Conservation (phyloP, 805 yeast genomes). For the Myxozyma nipponensis region DNA sequence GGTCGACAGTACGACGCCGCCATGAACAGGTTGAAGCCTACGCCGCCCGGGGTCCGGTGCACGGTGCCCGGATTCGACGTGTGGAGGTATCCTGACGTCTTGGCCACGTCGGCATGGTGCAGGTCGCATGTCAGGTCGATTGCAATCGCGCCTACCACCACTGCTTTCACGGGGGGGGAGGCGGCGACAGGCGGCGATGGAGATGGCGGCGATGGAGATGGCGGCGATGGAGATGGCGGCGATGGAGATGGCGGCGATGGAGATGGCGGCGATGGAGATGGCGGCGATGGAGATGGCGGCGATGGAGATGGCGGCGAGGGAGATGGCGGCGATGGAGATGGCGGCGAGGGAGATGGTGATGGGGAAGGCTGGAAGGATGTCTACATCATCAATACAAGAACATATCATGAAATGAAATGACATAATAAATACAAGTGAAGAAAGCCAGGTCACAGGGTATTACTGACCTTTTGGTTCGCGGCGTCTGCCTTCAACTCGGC, state of each 20-base stretch:
- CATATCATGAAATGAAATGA: neutral
- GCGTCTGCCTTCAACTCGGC: conserved; percentile 37
- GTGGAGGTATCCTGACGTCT: conserved; percentile 27
- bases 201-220: neutral
- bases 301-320: neutral
- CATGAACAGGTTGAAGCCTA: conserved; percentile 72
- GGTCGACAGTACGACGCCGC: conserved; percentile 47
- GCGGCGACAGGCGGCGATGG: neutral
- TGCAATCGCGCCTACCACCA: conserved; percentile 71
- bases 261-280: conserved; percentile 2
- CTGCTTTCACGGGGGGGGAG: conserved; percentile 7
- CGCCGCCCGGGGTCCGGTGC: conserved; percentile 69
- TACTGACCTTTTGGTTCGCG: neutral
- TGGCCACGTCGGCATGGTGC: conserved; percentile 28
- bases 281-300: neutral
- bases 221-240: neutral
- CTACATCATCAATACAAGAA: neutral
- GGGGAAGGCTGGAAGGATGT: no score
- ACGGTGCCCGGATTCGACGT: conserved; percentile 75
- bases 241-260: neutral
- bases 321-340: no score
- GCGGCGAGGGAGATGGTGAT: no score
- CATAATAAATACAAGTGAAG: neutral
- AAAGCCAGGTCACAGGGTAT: neutral
- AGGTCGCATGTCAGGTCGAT: conserved; percentile 58